phyloP scores from a whole-genome alignment of 2,329 filamentous ascomycete genomes.

The Coniochaeta sp. region DNA sequence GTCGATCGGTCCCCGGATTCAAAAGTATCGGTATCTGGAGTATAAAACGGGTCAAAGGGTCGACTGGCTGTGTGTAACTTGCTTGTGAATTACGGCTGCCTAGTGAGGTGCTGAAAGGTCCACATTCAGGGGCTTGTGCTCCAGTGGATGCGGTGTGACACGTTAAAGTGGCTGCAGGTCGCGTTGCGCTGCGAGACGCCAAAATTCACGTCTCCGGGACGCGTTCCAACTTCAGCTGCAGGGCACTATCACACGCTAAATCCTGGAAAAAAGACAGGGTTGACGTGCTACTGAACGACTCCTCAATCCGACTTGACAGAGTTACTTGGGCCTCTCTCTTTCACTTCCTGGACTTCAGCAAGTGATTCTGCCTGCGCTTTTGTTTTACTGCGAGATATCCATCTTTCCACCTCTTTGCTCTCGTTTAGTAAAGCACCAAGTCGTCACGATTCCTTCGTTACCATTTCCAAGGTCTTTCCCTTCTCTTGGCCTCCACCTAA shows the following conservation, averaged over 20 bases:
- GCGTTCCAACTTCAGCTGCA: slow-evolving; percentile 5
- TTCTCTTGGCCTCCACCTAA: neutral
- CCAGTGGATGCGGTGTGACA: neutral
- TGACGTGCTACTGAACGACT: neutral
- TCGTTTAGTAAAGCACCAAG: neutral
- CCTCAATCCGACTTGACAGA: neutral
- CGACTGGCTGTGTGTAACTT: too few species aligned
- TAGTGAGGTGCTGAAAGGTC: too few species aligned
- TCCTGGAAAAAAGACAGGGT: too few species aligned
- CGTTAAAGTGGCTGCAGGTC: slow-evolving; percentile 1
- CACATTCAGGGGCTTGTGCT: too few species aligned
- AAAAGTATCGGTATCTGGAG: neutral
- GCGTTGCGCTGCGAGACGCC: slow-evolving; percentile 10
- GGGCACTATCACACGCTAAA: neutral
- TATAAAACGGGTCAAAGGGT: too few species aligned
- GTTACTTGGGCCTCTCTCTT: neutral
- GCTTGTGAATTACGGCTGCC: too few species aligned
- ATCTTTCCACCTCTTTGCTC: neutral
- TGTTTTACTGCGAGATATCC: neutral
- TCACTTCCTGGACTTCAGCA: neutral
- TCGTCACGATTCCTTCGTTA: neutral
- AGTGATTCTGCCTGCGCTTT: neutral
- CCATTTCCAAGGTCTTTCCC: neutral
- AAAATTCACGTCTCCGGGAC: slow-evolving; percentile 15
- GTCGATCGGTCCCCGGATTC: neutral